phyloP scores from a whole-genome alignment of 2,329 filamentous ascomycete genomes.

The Aspergillus candidus region DNA sequence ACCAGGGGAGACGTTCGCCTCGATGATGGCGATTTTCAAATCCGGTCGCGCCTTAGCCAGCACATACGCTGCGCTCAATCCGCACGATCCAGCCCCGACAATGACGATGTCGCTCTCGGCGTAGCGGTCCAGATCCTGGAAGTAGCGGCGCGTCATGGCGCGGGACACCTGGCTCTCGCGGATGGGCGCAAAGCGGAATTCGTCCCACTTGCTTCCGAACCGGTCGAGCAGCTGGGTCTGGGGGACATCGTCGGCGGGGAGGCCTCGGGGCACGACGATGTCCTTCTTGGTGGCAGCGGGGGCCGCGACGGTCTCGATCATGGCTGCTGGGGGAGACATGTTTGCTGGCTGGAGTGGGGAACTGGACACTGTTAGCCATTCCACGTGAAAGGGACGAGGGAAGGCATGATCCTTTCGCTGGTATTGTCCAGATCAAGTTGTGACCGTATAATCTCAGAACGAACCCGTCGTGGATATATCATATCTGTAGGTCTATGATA shows the following conservation, averaged over 20 bases:
- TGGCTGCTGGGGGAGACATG: constrained; percentile 75
- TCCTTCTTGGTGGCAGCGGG: constrained; percentile 37
- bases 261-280: constrained; percentile 40
- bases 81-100: constrained; percentile 82
- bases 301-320: constrained; percentile 47
- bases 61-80: constrained; percentile 76
- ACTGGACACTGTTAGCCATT: constrained; percentile 37
- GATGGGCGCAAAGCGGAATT: constrained; percentile 78
- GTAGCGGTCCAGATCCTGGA: constrained; percentile 78
- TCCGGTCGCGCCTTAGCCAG: constrained; percentile 79
- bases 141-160: constrained; percentile 92
- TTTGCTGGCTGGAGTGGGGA: constrained; percentile 27
- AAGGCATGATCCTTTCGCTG: constrained; percentile 99
- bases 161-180: constrained; percentile 88
- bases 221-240: constrained; percentile 55
- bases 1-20: constrained; percentile 75
- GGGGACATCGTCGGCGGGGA: constrained; percentile 31
- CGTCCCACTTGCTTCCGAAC: constrained; percentile 71
- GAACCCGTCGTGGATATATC: constrained; percentile 18
- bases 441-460: constrained; percentile 78
- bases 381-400: constrained; percentile 39
- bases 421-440: constrained; percentile 99
- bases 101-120: constrained; percentile 94
- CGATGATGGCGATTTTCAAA: constrained; percentile 84
- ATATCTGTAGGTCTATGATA: not conserved